Percentiles rank a stretch among this genome's conserved stretches.
Conservation (phyloP, 2,329 filamentous ascomycete genomes). For the Beauveria pseudobassiana region DNA sequence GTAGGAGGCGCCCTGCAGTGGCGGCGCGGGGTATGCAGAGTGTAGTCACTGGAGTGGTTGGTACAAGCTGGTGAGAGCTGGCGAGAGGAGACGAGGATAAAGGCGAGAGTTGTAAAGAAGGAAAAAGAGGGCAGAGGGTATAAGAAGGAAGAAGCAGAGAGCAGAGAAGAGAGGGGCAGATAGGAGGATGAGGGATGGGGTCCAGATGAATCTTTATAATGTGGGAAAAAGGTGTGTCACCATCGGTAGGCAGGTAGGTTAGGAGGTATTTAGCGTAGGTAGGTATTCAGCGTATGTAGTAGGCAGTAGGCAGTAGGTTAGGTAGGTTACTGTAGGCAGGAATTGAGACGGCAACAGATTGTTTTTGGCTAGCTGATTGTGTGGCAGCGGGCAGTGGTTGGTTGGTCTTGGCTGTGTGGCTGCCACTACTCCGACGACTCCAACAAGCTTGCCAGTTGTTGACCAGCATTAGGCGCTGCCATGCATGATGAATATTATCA, state of each 20-base stretch:
- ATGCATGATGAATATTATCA: too few species aligned
- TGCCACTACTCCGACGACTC: background rate
- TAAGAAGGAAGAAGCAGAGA: background rate
- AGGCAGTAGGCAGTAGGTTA: too few species aligned
- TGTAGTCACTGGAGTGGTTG: background rate
- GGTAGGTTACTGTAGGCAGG: too few species aligned
- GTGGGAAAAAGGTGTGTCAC: background rate
- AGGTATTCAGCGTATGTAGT: too few species aligned
- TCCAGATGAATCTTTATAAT: constrained; percentile 9
- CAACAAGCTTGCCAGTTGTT: too few species aligned
- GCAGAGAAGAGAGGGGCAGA: constrained; percentile 20
- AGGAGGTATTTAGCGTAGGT: too few species aligned
- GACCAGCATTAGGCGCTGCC: too few species aligned
- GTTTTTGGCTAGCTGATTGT: too few species aligned
- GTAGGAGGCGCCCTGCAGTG: background rate
- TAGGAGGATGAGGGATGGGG: background rate
- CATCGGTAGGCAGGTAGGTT: too few species aligned
- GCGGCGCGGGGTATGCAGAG: background rate
- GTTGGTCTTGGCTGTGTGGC: too few species aligned
- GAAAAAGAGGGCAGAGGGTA: constrained; percentile 3
- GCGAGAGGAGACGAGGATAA: background rate
- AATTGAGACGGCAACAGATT: too few species aligned
- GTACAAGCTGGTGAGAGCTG: background rate
- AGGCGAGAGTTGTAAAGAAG: background rate
- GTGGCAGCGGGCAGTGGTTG: too few species aligned